A percentile compares a stretch with the other conserved stretches of the same genome.
phyloP scores from a whole-genome alignment of 805 yeast genomes.

The Peterozyma xylosa region DNA sequence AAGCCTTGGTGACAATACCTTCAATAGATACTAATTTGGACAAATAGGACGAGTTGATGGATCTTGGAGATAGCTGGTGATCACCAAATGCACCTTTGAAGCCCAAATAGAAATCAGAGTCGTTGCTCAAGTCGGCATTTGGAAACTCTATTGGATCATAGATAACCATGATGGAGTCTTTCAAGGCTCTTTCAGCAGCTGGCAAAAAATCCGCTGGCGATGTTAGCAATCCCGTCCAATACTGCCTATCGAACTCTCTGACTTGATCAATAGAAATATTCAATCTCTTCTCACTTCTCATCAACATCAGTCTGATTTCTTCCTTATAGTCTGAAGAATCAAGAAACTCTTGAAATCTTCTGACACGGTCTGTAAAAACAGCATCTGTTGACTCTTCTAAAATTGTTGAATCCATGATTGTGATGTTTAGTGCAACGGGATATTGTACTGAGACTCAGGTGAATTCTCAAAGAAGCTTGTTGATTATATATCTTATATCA shows the following conservation, averaged over 20 bases:
- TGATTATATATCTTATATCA: too few relatives aligned
- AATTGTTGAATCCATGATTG: constrained; percentile 5
- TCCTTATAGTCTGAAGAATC: constrained; percentile 59
- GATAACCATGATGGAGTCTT: constrained; percentile 69
- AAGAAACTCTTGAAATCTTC: constrained; percentile 83
- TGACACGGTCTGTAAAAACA: constrained; percentile 70
- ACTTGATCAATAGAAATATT: constrained; percentile 79
- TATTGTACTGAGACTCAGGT: too few relatives aligned
- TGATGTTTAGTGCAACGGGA: too few relatives aligned
- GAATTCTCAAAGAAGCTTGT: too few relatives aligned
- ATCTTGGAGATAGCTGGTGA: constrained; percentile 80
- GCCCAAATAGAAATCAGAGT: constrained; percentile 64
- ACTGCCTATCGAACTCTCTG: constrained; percentile 70
- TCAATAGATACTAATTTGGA: constrained; percentile 83
- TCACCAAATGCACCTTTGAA: constrained; percentile 90
- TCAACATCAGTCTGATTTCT: constrained; percentile 65
- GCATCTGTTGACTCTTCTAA: constrained; percentile 21
- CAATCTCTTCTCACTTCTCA: constrained; percentile 58
- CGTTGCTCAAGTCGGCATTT: constrained; percentile 44
- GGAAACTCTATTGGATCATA: constrained; percentile 55
- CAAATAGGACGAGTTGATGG: constrained; percentile 67
- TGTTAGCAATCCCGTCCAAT: constrained; percentile 70
- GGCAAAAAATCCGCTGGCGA: constrained; percentile 83
- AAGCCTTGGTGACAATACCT: constrained; percentile 92
- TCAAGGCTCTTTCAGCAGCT: constrained; percentile 79